Evolutionary conservation across 331 rosid genomes (phyloP).

Genomic region (Acacia pycnantha): DNA sequence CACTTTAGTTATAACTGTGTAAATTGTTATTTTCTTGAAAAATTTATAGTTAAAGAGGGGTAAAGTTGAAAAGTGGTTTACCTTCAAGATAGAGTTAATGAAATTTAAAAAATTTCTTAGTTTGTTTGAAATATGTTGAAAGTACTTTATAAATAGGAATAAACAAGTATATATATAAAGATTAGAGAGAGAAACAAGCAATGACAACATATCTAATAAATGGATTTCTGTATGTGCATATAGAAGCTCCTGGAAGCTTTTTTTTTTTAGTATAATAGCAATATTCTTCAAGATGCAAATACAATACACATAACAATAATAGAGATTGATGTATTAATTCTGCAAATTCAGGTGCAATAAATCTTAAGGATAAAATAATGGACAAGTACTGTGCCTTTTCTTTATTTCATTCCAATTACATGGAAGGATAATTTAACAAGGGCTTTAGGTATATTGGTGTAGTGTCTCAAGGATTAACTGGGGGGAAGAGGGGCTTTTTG

Average conservation of each 20-base stretch:
- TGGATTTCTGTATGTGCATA: background rate
- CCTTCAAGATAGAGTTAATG: no score
- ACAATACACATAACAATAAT: background rate
- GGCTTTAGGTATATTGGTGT: background rate
- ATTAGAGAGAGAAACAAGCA: background rate
- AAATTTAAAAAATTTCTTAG: no score
- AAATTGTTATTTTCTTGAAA: no score
- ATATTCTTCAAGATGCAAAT: background rate
- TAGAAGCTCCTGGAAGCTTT: background rate
- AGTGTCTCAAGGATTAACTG: background rate
- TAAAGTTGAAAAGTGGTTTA: no score
- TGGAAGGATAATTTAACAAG: background rate
- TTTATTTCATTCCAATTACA: background rate
- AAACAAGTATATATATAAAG: no score
- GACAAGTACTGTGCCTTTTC: background rate
- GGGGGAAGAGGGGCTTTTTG: background rate
- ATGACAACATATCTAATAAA: background rate
- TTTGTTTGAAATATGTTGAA: no score
- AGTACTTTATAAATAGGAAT: no score
- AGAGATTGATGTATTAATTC: background rate
- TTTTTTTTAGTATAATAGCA: background rate
- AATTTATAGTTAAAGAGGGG: no score
- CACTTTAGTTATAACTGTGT: no score
- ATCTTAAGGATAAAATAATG: background rate
- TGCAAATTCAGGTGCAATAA: background rate